These are phyloP conservation scores for Diaporthe eres DNA, from an alignment of 2,329 filamentous ascomycete species.

Conservation along the genomic window DNA sequence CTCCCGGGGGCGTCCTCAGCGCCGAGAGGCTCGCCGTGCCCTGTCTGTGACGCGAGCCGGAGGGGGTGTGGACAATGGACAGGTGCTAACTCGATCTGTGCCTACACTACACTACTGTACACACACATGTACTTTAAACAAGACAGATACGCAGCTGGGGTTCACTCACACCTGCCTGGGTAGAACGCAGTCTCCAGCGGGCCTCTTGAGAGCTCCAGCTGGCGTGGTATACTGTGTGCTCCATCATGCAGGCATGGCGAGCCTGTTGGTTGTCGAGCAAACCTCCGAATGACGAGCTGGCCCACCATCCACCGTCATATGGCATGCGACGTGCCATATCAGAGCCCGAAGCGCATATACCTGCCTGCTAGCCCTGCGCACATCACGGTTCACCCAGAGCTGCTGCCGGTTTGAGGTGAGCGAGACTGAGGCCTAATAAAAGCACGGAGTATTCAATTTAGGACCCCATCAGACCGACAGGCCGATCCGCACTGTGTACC, in stretches of 20 bases:
- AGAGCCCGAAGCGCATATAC: neutral
- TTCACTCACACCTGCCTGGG: neutral
- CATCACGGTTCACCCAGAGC: neutral
- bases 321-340: neutral
- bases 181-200: neutral
- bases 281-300: slow-evolving; percentile 17
- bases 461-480: neutral
- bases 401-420: neutral
- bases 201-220: neutral
- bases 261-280: neutral
- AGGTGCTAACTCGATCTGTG: slow-evolving; percentile 16
- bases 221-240: slow-evolving; percentile 13
- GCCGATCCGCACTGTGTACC: slow-evolving; percentile 29
- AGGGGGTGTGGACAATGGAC: slow-evolving; percentile 10
- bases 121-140: neutral
- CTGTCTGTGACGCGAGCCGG: slow-evolving; percentile 27
- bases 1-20: neutral
- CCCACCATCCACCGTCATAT: slow-evolving; percentile 3
- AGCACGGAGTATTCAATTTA: slow-evolving; percentile 30
- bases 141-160: neutral
- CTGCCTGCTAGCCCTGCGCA: neutral
- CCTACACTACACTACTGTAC: too few species aligned
- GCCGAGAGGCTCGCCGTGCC: slow-evolving; percentile 23
- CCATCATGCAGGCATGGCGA: slow-evolving; percentile 5
- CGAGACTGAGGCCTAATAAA: slow-evolving; percentile 29